These are phyloP conservation scores for Melaleuca alternifolia DNA, from an alignment of 345 rosid species.

Conservation along the genomic window DNA sequence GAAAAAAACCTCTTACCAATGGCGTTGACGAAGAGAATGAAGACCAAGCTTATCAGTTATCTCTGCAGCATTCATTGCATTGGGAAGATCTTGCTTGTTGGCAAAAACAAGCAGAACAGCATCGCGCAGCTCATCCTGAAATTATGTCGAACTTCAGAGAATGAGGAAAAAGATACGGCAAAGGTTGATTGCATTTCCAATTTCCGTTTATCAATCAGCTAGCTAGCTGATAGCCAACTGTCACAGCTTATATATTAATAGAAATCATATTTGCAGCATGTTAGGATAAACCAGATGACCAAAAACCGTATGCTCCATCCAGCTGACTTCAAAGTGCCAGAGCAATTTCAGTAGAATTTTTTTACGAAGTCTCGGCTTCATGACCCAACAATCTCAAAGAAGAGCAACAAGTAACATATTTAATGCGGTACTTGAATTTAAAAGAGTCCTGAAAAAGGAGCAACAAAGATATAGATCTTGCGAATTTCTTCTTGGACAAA, in stretches of 20 bases:
- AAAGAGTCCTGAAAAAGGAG: background rate
- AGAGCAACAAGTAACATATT: background rate
- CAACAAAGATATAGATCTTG: background rate
- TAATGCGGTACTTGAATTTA: background rate
- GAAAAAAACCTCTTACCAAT: conserved; percentile 37
- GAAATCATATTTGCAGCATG: background rate
- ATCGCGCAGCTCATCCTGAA: conserved; percentile 75
- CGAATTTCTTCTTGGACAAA: no score
- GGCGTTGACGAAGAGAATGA: conserved; percentile 89
- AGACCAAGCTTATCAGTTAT: conserved; percentile 93
- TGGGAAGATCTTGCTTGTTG: conserved; percentile 92
- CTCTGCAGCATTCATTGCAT: conserved; percentile 97
- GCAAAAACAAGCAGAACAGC: conserved; percentile 88
- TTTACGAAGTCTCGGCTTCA: background rate
- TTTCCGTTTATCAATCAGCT: background rate
- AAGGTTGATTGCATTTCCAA: background rate
- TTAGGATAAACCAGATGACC: background rate
- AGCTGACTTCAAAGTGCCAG: background rate
- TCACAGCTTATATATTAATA: background rate
- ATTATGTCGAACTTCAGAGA: background rate
- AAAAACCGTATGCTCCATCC: background rate
- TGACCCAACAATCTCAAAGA: background rate
- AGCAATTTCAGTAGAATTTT: background rate
- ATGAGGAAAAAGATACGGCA: background rate
- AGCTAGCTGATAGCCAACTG: background rate